Percentiles rank a stretch among this genome's conserved stretches.
Conservation (phyloP, 2,329 filamentous ascomycete species). For the Penicillium corylophilum region DNA sequence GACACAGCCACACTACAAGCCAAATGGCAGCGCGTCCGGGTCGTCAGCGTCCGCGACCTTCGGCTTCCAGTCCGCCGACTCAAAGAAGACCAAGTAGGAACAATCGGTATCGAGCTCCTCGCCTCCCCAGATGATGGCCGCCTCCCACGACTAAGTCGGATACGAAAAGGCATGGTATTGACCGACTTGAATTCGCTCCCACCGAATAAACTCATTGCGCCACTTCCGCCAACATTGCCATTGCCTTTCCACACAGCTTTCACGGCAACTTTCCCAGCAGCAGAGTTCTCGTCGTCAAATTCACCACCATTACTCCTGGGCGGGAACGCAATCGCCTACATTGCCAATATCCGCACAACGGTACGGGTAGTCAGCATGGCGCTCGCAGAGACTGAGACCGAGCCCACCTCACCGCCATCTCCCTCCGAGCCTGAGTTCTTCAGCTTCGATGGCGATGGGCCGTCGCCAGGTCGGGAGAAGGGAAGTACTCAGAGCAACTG, state of each 20-base stretch:
- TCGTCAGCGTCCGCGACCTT: conserved; percentile 85
- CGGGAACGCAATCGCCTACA: conserved; percentile 69
- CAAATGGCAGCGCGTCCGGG: conserved; percentile 78
- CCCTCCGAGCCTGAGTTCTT: conserved; percentile 44
- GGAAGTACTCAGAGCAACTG: not conserved
- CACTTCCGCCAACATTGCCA: conserved; percentile 15
- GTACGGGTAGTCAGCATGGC: conserved; percentile 67
- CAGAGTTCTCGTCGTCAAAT: conserved; percentile 47
- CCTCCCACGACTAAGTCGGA: conserved; percentile 37
- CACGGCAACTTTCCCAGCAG: conserved; percentile 67
- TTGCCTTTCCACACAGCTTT: conserved; percentile 61
- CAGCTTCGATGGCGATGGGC: conserved; percentile 41
- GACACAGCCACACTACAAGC: conserved; percentile 56
- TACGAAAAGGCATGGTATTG: conserved; percentile 81
- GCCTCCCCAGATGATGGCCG: conserved; percentile 20
- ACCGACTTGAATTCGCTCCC: conserved; percentile 61
- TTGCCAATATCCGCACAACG: conserved; percentile 79
- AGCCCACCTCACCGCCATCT: conserved; percentile 26
- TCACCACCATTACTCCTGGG: conserved; percentile 57
- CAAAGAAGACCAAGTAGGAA: conserved; percentile 80
- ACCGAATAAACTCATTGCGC: conserved; percentile 19
- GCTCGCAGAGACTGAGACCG: conserved; percentile 30
- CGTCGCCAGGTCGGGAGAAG: conserved; percentile 9
- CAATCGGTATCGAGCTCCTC: conserved; percentile 67
- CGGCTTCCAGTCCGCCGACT: conserved; percentile 77